phyloP scores from a whole-genome alignment of 805 yeast genomes.

The Barnettozyma sucrosica region DNA sequence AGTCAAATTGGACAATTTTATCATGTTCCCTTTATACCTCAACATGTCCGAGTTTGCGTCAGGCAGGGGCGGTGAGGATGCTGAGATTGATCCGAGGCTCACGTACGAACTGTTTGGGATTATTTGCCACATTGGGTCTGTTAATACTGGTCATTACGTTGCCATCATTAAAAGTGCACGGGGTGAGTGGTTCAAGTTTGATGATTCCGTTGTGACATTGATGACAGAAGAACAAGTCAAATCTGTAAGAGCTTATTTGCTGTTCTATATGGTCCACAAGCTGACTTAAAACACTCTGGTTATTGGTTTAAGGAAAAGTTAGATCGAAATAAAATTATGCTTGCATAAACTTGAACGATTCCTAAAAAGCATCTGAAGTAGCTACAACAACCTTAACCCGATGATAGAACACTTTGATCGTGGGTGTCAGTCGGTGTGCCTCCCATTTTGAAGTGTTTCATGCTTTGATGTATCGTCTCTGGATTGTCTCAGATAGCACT shows the following conservation, averaged over 20 bases:
- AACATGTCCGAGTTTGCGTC: constrained; percentile 60
- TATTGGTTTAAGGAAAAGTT: not conserved
- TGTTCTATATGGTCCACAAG: constrained; percentile 52
- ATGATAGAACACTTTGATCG: too few species aligned
- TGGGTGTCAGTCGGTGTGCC: too few species aligned
- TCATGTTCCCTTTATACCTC: constrained; percentile 65
- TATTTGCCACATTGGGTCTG: constrained; percentile 86
- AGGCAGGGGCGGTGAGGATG: not conserved
- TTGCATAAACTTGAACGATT: too few species aligned
- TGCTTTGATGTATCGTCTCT: too few species aligned
- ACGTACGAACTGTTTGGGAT: constrained; percentile 81
- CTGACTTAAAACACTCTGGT: constrained; percentile 1
- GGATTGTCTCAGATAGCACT: too few species aligned
- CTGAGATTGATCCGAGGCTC: constrained; percentile 30
- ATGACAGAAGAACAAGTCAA: constrained; percentile 62
- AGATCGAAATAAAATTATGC: not conserved
- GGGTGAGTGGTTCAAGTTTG: constrained; percentile 85
- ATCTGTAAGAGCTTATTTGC: constrained; percentile 69
- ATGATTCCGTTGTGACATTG: constrained; percentile 75
- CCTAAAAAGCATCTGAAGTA: too few species aligned
- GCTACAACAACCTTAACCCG: not conserved
- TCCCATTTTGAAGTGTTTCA: too few species aligned
- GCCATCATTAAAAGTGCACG: constrained; percentile 67
- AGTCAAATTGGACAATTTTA: constrained; percentile 69
- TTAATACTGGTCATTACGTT: constrained; percentile 93